These are phyloP conservation scores for Mycena galericulata DNA, from an alignment of 768 basidiomycete genomes.

Conservation along the genomic window DNA sequence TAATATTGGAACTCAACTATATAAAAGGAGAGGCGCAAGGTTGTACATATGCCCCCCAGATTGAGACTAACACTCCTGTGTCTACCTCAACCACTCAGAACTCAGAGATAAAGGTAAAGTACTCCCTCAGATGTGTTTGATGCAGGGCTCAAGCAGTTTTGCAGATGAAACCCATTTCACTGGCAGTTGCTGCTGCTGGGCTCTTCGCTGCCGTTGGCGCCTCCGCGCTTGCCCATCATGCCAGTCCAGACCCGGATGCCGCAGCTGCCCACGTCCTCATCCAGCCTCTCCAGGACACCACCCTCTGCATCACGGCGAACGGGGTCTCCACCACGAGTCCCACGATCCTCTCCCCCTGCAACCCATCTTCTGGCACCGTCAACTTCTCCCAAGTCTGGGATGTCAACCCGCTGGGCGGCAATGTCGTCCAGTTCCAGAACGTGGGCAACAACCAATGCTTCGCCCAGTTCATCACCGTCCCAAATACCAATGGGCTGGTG, in stretches of 20 bases:
- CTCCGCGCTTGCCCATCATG: background rate
- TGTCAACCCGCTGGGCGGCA: background rate
- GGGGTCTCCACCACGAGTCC: background rate
- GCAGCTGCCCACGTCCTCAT: conserved; percentile 13
- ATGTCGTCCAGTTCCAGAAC: conserved; percentile 13
- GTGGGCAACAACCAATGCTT: conserved; percentile 11
- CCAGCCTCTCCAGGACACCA: conserved; percentile 3
- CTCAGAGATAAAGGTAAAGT: conserved; percentile 11
- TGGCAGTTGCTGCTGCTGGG: background rate
- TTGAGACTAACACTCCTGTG: conserved; percentile 6
- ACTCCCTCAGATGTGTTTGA: conserved; percentile 8
- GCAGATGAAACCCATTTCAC: conserved; percentile 5
- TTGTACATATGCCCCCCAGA: conserved; percentile 5
- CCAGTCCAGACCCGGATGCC: conserved; percentile 2
- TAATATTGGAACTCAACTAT: conserved; percentile 15
- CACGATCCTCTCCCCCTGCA: conserved; percentile 6
- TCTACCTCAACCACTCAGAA: conserved; percentile 5
- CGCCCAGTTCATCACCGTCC: background rate
- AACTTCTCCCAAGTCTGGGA: conserved; percentile 6
- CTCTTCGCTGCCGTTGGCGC: background rate
- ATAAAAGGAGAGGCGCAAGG: conserved; percentile 12
- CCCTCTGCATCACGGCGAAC: conserved; percentile 6
- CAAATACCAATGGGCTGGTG: conserved; percentile 2
- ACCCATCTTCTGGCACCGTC: background rate
- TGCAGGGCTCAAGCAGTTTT: conserved; percentile 7